Conservation (phyloP, 352 stramenopile genomes). For the Pythium sukuiense region DNA sequence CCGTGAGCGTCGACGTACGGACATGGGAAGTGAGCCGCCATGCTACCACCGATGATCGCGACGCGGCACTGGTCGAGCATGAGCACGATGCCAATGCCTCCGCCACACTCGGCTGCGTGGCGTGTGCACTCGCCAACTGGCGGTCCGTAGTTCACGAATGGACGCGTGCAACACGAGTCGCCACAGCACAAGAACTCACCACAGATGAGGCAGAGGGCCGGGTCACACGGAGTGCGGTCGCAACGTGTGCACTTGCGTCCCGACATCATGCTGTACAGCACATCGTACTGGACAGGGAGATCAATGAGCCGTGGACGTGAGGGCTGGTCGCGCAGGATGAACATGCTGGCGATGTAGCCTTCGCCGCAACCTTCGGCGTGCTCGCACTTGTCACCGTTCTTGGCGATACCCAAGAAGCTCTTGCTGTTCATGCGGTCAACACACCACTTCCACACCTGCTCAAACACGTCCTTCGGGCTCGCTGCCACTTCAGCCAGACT, state of each 20-base stretch:
- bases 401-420: constrained; percentile 61
- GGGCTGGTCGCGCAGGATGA: constrained; percentile 75
- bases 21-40: constrained; percentile 84
- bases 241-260: constrained; percentile 71
- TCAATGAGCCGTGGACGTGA: constrained; percentile 67
- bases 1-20: constrained; percentile 86
- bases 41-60: constrained; percentile 78
- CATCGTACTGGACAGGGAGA: constrained; percentile 82
- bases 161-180: constrained; percentile 80
- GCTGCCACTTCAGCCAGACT: constrained; percentile 53
- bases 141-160: constrained; percentile 72
- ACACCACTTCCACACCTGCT: constrained; percentile 85
- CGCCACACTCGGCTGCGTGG: constrained; percentile 81
- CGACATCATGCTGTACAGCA: constrained; percentile 78
- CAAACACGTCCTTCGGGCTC: constrained; percentile 56
- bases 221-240: constrained; percentile 63
- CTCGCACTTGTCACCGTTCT: constrained; percentile 79
- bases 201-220: constrained; percentile 82
- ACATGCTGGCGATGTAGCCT: constrained; percentile 87
- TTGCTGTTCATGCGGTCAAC: constrained; percentile 84
- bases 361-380: constrained; percentile 85
- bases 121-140: constrained; percentile 84
- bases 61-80: constrained; percentile 86
- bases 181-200: constrained; percentile 83
- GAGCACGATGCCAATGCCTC: constrained; percentile 81